Conservation (phyloP, 1,284 basidiomycete species). For the Pseudozyma sp. region DNA sequence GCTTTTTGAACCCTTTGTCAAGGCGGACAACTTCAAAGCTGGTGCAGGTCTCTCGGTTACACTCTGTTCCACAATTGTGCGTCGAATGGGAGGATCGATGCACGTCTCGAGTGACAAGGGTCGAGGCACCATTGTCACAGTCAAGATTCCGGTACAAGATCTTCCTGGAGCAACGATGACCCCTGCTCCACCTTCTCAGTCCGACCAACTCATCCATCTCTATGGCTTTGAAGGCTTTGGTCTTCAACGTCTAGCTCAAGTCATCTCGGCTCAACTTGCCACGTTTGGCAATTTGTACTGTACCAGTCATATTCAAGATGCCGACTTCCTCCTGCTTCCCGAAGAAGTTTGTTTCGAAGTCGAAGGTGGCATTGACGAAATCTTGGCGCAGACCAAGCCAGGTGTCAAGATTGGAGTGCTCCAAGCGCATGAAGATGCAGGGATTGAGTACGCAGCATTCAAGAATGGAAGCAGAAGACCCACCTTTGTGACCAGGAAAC, state of each 20-base stretch:
- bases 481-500: constrained; percentile 54
- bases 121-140: constrained; percentile 51
- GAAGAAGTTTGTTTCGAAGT: constrained; percentile 47
- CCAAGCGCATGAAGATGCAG: constrained; percentile 52
- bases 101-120: constrained; percentile 50
- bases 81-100: constrained; percentile 53
- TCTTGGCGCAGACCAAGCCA: constrained; percentile 42
- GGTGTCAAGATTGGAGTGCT: constrained; percentile 55
- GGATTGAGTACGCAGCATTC: constrained; percentile 41
- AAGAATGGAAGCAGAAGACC: constrained; percentile 43
- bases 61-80: constrained; percentile 43
- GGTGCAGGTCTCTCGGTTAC: constrained; percentile 49
- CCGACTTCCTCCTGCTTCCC: constrained; percentile 49
- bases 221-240: constrained; percentile 52
- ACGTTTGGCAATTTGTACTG: constrained; percentile 56
- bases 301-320: constrained; percentile 47
- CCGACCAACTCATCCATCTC: constrained; percentile 51
- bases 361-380: constrained; percentile 38
- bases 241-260: constrained; percentile 46
- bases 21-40: constrained; percentile 49
- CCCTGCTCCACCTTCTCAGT: constrained; percentile 20
- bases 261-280: constrained; percentile 53
- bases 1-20: constrained; percentile 54
- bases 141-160: constrained; percentile 42
- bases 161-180: constrained; percentile 24